Percentiles rank a stretch among this genome's conserved stretches.
phyloP scores from a whole-genome alignment of 352 stramenopile species.

The Phytophthora pini region DNA sequence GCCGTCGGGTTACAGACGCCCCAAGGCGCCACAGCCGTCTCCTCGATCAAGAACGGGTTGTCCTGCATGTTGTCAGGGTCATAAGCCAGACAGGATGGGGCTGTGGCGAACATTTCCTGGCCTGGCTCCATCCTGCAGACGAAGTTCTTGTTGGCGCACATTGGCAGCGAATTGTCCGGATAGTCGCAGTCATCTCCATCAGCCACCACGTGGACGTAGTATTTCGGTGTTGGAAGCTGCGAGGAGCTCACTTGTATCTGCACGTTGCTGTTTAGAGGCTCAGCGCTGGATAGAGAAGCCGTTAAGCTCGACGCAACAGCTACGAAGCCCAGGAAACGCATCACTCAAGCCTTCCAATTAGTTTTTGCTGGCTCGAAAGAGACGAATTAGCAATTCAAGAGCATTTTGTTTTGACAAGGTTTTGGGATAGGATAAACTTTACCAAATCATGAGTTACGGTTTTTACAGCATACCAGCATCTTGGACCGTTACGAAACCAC shows the following conservation, averaged over 20 bases:
- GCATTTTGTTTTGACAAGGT: neutral
- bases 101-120: slow-evolving; percentile 42
- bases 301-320: slow-evolving; percentile 2
- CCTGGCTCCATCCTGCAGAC: slow-evolving; percentile 58
- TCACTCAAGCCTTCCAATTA: slow-evolving; percentile 4
- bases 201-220: slow-evolving; percentile 43
- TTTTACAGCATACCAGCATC: slow-evolving; percentile 8
- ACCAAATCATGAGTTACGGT: neutral
- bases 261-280: slow-evolving; percentile 12
- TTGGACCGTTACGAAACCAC: neutral
- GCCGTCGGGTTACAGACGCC: slow-evolving; percentile 34
- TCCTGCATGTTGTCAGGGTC: slow-evolving; percentile 41
- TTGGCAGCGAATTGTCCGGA: slow-evolving; percentile 31
- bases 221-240: slow-evolving; percentile 13
- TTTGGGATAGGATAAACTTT: neutral
- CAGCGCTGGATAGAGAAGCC: neutral
- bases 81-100: slow-evolving; percentile 48
- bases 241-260: slow-evolving; percentile 6
- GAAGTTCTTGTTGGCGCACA: slow-evolving; percentile 52
- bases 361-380: slow-evolving; percentile 20
- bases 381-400: slow-evolving; percentile 5
- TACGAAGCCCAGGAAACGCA: slow-evolving; percentile 17
- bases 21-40: slow-evolving; percentile 41
- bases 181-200: slow-evolving; percentile 40
- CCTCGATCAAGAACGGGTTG: slow-evolving; percentile 43